These are phyloP conservation scores for Oropetium thomaeum DNA, from an alignment of 176 grass and related monocot species.

Conservation along the genomic window DNA sequence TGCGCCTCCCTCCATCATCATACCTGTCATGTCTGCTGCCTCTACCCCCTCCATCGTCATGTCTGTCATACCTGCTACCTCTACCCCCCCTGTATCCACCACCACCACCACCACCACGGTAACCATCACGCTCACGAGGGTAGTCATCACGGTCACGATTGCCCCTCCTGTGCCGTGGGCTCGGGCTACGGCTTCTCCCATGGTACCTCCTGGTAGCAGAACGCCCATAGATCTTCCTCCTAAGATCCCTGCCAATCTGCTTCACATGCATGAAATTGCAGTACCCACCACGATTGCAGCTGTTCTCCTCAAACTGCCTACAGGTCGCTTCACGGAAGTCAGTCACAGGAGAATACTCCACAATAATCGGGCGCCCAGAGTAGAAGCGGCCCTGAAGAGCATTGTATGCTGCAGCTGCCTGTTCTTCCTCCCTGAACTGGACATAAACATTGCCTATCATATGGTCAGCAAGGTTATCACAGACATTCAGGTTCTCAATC, in stretches of 20 bases:
- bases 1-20: conserved; percentile 48
- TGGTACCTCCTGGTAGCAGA: conserved; percentile 35
- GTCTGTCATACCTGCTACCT: conserved; percentile 48
- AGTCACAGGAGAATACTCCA: conserved; percentile 56
- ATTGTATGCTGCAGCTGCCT: conserved; percentile 42
- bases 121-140: conserved; percentile 26
- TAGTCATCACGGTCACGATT: conserved; percentile 37
- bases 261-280: conserved; percentile 71
- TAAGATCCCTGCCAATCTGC: conserved; percentile 58
- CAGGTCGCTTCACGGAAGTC: conserved; percentile 60
- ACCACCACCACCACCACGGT: conserved; percentile 24
- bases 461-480: conserved; percentile 60
- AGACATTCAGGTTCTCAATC: conserved; percentile 59
- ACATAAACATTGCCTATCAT: conserved; percentile 69
- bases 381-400: conserved; percentile 55
- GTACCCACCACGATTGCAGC: conserved; percentile 62
- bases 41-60: conserved; percentile 25
- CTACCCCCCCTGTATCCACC: conserved; percentile 30
- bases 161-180: conserved; percentile 51
- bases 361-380: conserved; percentile 52
- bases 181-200: conserved; percentile 52
- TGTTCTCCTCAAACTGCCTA: conserved; percentile 63
- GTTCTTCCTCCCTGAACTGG: conserved; percentile 64
- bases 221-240: conserved; percentile 51
- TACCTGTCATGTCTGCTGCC: conserved; percentile 54